A percentile compares a stretch with the other conserved stretches of the same genome.
Evolutionary conservation across 169 alveolate species (phyloP).

Genomic region (Babesia divergens): DNA sequence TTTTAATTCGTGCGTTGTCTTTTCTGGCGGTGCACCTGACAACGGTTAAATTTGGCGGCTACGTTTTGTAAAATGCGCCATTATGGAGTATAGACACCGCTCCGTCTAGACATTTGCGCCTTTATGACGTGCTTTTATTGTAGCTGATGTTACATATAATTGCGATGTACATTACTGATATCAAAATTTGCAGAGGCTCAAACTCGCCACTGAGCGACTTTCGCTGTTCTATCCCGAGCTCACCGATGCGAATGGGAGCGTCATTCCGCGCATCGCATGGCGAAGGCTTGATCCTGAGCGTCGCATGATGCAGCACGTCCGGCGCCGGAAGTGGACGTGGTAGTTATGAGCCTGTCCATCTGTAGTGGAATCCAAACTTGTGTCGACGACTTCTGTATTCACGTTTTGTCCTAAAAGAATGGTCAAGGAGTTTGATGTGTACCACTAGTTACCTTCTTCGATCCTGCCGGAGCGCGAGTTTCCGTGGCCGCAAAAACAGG

Average conservation of each 20-base stretch:
- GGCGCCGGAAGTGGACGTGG: conserved; percentile 62
- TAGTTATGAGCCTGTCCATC: conserved; percentile 57
- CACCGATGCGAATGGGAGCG: neutral
- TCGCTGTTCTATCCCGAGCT: conserved; percentile 52
- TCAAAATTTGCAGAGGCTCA: conserved; percentile 33
- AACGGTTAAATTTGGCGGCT: no score
- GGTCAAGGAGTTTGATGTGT: neutral
- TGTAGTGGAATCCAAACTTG: conserved; percentile 59
- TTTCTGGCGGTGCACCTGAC: no score
- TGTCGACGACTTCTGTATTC: conserved; percentile 55
- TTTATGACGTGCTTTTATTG: neutral
- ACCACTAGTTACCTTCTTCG: conserved; percentile 49
- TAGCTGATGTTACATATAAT: neutral
- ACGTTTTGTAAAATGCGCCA: no score
- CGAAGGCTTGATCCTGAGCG: conserved; percentile 3
- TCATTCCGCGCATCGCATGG: conserved; percentile 20
- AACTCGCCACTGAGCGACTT: conserved; percentile 27
- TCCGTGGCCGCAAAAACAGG: conserved; percentile 47
- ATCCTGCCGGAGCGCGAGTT: conserved; percentile 48
- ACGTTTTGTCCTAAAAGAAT: conserved; percentile 33
- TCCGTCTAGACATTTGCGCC: neutral
- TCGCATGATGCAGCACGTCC: conserved; percentile 28
- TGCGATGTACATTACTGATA: no score
- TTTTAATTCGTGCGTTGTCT: neutral
- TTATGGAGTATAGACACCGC: no score